Percentiles rank a stretch among this genome's conserved stretches.
These are phyloP conservation scores for Sugiyamaella floridensis DNA, from an alignment of 805 yeast species.

Conservation along the genomic window DNA sequence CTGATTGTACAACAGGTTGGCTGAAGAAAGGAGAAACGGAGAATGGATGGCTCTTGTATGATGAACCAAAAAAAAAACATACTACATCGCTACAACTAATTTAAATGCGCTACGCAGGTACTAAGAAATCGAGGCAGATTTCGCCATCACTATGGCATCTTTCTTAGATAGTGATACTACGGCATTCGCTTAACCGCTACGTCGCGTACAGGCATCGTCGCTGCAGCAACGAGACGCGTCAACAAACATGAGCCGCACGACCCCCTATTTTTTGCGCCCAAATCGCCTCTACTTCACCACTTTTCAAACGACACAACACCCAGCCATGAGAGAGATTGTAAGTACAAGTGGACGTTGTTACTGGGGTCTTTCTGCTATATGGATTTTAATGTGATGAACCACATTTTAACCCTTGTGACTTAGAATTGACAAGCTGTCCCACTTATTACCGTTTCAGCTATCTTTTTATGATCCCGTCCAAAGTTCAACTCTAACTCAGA, in stretches of 20 bases:
- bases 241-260: neutral
- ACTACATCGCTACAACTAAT: no score
- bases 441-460: neutral
- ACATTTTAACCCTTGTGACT: no score
- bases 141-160: no score
- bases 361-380: neutral
- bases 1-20: no score
- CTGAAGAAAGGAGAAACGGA: no score
- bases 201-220: neutral
- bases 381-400: no score
- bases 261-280: neutral
- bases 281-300: neutral
- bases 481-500: conserved; percentile 36
- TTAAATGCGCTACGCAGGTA: no score
- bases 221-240: neutral
- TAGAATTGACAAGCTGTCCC: neutral
- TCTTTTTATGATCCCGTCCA: neutral
- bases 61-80: no score
- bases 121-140: no score
- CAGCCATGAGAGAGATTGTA: conserved; percentile 27
- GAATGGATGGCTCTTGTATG: no score
- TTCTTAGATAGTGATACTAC: no score
- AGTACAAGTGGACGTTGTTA: conserved; percentile 5
- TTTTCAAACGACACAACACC: neutral
- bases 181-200: no score